Evolutionary conservation across 2,329 filamentous ascomycete genomes (phyloP).

Genomic region (Coleophoma crateriformis): DNA sequence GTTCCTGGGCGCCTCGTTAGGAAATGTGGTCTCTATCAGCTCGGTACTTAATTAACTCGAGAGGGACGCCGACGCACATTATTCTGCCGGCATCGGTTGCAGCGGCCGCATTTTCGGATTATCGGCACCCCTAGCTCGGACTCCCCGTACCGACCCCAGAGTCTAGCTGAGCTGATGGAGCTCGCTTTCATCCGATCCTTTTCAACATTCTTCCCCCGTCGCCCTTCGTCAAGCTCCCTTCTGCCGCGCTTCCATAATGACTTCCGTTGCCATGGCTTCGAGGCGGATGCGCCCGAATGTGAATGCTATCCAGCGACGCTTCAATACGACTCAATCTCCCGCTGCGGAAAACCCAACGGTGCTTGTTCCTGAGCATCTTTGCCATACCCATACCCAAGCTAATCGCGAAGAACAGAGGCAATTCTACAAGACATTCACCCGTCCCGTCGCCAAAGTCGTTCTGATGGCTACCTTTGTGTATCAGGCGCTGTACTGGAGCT

Average conservation of each 20-base stretch:
- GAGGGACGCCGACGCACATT: too few species aligned
- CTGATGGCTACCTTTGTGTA: constrained; percentile 74
- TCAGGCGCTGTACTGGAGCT: constrained; percentile 69
- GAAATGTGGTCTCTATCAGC: background rate
- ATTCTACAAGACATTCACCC: constrained; percentile 72
- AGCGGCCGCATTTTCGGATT: too few species aligned
- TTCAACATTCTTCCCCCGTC: too few species aligned
- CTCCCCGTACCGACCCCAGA: background rate
- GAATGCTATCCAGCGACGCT: background rate
- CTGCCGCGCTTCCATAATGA: background rate
- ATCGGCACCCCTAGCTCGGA: background rate
- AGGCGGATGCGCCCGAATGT: background rate
- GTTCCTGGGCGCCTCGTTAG: background rate
- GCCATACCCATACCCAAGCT: too few species aligned
- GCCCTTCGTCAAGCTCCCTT: too few species aligned
- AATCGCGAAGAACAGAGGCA: constrained; percentile 36
- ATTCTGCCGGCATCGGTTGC: too few species aligned
- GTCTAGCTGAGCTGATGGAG: background rate
- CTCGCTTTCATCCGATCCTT: too few species aligned
- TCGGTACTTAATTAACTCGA: too few species aligned
- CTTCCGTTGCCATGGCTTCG: background rate
- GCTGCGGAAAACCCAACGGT: background rate
- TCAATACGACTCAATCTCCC: background rate
- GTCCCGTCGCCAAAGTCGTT: constrained; percentile 68
- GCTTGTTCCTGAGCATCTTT: background rate